A percentile compares a stretch with the other conserved stretches of the same genome.
Evolutionary conservation across 1,139 yeast species (phyloP).

Genomic region (Geotrichum macrosporum): DNA sequence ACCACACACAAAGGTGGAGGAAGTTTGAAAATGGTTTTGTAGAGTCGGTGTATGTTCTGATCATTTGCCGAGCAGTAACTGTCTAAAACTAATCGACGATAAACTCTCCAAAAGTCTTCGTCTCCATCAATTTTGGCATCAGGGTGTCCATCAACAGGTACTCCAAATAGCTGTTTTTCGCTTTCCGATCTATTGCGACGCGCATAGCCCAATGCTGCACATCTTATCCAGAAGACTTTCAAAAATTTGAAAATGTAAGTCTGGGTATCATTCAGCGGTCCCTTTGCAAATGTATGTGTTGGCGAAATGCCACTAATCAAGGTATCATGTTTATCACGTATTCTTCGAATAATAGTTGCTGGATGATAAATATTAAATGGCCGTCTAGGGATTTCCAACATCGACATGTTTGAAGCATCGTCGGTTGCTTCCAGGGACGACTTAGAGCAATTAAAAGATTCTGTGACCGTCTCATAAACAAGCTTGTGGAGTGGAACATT

Average conservation of each 20-base stretch:
- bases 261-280: neutral
- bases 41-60: conserved; percentile 9
- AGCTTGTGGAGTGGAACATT: conserved; percentile 14
- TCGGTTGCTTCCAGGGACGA: neutral
- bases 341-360: conserved; percentile 9
- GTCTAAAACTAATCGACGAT: conserved; percentile 10
- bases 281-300: conserved; percentile 1
- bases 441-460: neutral
- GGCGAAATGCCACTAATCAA: no score
- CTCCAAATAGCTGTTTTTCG: neutral
- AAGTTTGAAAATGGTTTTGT: conserved; percentile 6
- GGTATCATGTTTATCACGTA: neutral
- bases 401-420: neutral
- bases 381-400: neutral
- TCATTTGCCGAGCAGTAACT: conserved; percentile 9
- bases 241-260: conserved; percentile 13
- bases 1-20: neutral
- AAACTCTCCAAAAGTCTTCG: conserved; percentile 9
- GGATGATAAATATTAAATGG: conserved; percentile 12
- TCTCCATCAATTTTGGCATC: conserved; percentile 8
- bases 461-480: conserved; percentile 2
- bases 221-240: conserved; percentile 19
- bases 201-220: conserved; percentile 19
- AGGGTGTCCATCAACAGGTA: neutral
- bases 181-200: conserved; percentile 8